Conservation (phyloP, 495 filamentous ascomycete species). For the Tricharina praecox region DNA sequence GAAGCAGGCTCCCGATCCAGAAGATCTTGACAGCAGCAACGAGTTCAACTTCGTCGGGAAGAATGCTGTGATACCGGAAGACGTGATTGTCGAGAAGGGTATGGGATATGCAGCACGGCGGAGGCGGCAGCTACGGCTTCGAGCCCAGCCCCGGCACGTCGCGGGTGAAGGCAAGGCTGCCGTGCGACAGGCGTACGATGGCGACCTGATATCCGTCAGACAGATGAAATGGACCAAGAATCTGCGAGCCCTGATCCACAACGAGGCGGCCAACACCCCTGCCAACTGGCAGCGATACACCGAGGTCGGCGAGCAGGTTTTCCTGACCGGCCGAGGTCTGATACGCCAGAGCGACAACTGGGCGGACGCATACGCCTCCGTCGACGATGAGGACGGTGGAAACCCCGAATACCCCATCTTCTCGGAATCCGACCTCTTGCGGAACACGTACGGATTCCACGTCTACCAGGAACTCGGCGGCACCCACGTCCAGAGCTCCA, state of each 20-base stretch:
- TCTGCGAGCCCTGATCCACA: slow-evolving; percentile 26
- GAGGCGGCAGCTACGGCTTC: slow-evolving; percentile 12
- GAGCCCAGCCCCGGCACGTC: slow-evolving; percentile 17
- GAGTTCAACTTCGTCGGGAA: slow-evolving; percentile 22
- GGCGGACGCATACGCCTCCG: slow-evolving; percentile 27
- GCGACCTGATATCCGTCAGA: slow-evolving; percentile 17
- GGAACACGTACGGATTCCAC: slow-evolving; percentile 23
- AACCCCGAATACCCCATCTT: slow-evolving; percentile 20
- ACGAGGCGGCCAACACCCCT: slow-evolving; percentile 16
- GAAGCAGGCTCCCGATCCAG: no score
- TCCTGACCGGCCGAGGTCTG: slow-evolving; percentile 25
- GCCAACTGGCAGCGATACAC: slow-evolving; percentile 14
- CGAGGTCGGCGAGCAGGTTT: slow-evolving; percentile 5
- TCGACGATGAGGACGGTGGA: slow-evolving; percentile 12
- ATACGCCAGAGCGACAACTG: slow-evolving; percentile 26
- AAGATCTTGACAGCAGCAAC: slow-evolving; percentile 7
- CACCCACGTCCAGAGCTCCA: slow-evolving; percentile 15
- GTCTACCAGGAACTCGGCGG: slow-evolving; percentile 27
- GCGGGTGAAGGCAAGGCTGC: slow-evolving; percentile 17
- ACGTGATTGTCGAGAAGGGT: slow-evolving; percentile 20
- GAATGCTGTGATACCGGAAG: slow-evolving; percentile 20
- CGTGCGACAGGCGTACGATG: slow-evolving; percentile 24
- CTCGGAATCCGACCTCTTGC: slow-evolving; percentile 15
- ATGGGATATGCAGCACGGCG: slow-evolving; percentile 22
- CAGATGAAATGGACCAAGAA: slow-evolving; percentile 28